Evolutionary conservation across 2,329 filamentous ascomycete genomes (phyloP), one percentile per base, ranked within the genome.

Genomic region (Epichloe glyceriae): DNA sequence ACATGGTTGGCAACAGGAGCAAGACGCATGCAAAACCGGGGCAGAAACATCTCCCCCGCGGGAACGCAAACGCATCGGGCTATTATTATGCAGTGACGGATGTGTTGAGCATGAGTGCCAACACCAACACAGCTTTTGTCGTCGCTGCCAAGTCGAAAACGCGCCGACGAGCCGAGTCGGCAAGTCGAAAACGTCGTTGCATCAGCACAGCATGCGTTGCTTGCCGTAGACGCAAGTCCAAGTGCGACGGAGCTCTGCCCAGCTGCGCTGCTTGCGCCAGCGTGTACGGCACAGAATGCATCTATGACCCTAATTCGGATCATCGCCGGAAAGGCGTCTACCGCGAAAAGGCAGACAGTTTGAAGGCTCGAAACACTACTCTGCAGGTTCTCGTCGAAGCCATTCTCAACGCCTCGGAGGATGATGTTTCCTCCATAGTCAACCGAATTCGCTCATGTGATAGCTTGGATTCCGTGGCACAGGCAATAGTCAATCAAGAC

Each of bases 311-410:
- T 3, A 94, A 90, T 63, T 95, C 90, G 52, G 93, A 98, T 66
- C 90, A 96, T 66, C 85, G 93, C 47, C 84, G 93, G 47, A 97
- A 97, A 66, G 93, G 93, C 53, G 93, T 97, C 46, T 97, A 97
- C 67, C 90, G 91, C 62, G 89, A 95, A 68, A 93, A 95, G 66
- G 81, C 86, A 22, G 90, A 95, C 66, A 88, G 80, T 62, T 77
- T 91, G 65, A 94, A 94, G 70, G 90, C 89, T 20, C 82, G 82
- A 55, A 88, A 84, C 61, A 87, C 88, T 37, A 97, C 91, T 1
- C 73, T 97, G 50, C 88, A 96, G 64, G 89, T 89, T n/a, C 73
- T 97, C 38, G 82, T 97, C 55, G 88, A 96, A 62, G 89, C 91
- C 46, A 88, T 98, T 47, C 74, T 97, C 47, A 96, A 95, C 66